phyloP scores from a whole-genome alignment of 1,139 yeast species.

The Hemisphaericaspora subhashii region DNA sequence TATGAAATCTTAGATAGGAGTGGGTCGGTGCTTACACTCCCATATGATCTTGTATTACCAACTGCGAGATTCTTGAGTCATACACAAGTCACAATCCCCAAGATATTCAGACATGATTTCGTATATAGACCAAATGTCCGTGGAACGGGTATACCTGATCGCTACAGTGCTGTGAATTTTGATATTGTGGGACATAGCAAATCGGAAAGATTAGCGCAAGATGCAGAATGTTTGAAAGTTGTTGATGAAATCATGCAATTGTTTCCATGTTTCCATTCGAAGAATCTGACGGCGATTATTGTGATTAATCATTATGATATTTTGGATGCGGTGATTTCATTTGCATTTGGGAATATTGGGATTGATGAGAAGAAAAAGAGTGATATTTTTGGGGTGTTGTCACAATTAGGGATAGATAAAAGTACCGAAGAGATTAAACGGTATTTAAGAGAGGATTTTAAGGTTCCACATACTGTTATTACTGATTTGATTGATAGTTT shows the following conservation, averaged over 20 bases:
- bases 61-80: constrained; percentile 82
- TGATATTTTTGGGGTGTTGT: constrained; percentile 66
- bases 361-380: constrained; percentile 60
- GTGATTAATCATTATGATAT: constrained; percentile 80
- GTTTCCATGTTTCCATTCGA: constrained; percentile 61
- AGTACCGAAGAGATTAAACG: constrained; percentile 64
- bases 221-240: constrained; percentile 85
- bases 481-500: constrained; percentile 75
- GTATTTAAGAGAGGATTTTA: constrained; percentile 66
- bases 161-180: constrained; percentile 80
- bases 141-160: constrained; percentile 68
- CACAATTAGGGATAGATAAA: constrained; percentile 74
- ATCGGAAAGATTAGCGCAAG: constrained; percentile 49
- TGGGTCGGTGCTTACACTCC: constrained; percentile 84
- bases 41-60: constrained; percentile 87
- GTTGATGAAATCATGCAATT: constrained; percentile 67
- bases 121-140: constrained; percentile 69
- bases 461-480: constrained; percentile 76
- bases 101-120: constrained; percentile 71
- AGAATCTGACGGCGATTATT: constrained; percentile 50
- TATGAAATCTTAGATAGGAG: constrained; percentile 81
- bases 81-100: constrained; percentile 52
- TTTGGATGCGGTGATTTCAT: constrained; percentile 57
- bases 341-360: constrained; percentile 77
- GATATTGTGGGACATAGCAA: constrained; percentile 64